These are phyloP conservation scores for Aureobasidium pullulans DNA, from an alignment of 2,329 filamentous ascomycete genomes.

Conservation along the genomic window DNA sequence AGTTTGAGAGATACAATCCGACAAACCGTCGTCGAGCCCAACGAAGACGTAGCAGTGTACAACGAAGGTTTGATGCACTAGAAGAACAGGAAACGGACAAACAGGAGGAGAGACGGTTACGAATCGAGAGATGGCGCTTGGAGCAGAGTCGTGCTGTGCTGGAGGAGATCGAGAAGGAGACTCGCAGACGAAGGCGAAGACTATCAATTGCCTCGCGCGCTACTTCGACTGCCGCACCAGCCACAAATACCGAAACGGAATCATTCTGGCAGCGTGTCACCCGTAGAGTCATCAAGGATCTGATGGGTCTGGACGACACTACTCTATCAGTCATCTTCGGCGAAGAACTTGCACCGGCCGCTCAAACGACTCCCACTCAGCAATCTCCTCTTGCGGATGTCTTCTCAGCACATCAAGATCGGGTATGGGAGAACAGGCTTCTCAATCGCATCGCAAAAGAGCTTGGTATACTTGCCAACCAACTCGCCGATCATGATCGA, in stretches of 20 bases:
- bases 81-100: constrained; percentile 52
- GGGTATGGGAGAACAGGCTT: constrained; percentile 66
- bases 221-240: constrained; percentile 20
- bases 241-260: constrained; percentile 45
- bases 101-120: constrained; percentile 62
- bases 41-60: constrained; percentile 49
- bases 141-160: constrained; percentile 82
- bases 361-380: constrained; percentile 26
- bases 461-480: constrained; percentile 73
- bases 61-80: constrained; percentile 49
- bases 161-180: constrained; percentile 85
- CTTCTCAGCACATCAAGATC: constrained; percentile 23
- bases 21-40: constrained; percentile 48
- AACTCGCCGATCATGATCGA: constrained; percentile 77
- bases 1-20: constrained; percentile 80
- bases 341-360: constrained; percentile 55
- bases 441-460: constrained; percentile 81
- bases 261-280: constrained; percentile 77
- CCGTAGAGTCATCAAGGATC: constrained; percentile 74
- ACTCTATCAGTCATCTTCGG: constrained; percentile 82
- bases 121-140: constrained; percentile 86
- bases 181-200: constrained; percentile 53
- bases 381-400: constrained; percentile 24
- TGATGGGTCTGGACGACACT: constrained; percentile 85
- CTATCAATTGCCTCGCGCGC: constrained; percentile 45